Evolutionary conservation across 345 rosid genomes (phyloP), one percentile per base, ranked within the genome.

Genomic region (Syzygium grande): DNA sequence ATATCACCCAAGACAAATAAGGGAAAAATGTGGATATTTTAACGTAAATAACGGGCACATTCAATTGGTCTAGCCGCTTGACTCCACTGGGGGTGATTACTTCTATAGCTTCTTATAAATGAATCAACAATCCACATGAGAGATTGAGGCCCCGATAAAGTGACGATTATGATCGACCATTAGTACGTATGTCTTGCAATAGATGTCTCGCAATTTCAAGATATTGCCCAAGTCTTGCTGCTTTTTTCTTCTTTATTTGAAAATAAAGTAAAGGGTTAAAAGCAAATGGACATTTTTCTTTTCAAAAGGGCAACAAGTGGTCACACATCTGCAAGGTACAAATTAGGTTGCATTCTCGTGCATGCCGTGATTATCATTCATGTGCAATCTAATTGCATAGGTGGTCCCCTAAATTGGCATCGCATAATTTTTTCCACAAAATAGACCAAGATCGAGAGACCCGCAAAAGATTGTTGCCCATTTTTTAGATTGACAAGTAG

Each of bases 11-110:
- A 58, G 23, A 58, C 29, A 58, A 25, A 27, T 3, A 58, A n/a
- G 34, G 6, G 73, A 61, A 61, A 61, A n/a, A 13, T 61, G 16
- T n/a, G n/a, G 73, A 61, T 27, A 13, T n/a, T 27, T 61, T 58
- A 0, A 6, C 2, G 19, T 12, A 13, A 61, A 13, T 61, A n/a
- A n/a, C 0, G 0, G 4, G 34, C 30, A 12, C 14, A 61, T n/a
- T 27, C 30, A 27, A 11, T 61, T 27, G 15, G 73, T 61, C 4
- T 3, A 1, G 77, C 5, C 13, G 3, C 38, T 13, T 61, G 16
- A 12, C 30, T 61, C 73, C 9, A n/a, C 6, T 2, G 0, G 3
- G 19, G 9, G 38, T 0, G 15, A 27, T 61, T 61, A 2, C 27
- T 61, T 61, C 14, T 14, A 6, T 6, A 13, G 16, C 34, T 63